These are phyloP conservation scores for Salix exigua DNA, from an alignment of 345 rosid genomes.

Conservation along the genomic window DNA sequence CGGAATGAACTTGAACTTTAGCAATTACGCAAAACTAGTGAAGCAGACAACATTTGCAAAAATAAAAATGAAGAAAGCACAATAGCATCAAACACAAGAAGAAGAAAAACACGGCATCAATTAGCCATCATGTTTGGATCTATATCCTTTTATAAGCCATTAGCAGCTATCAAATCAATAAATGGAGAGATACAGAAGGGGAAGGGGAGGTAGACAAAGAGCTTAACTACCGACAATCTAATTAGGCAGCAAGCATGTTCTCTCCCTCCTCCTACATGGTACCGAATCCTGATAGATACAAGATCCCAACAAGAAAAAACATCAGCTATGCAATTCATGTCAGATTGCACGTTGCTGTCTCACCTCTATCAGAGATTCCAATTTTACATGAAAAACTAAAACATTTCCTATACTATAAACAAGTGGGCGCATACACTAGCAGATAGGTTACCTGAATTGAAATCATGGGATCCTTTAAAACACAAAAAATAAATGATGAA, in stretches of 20 bases:
- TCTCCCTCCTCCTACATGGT: not conserved
- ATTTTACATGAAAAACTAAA: not conserved
- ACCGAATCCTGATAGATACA: not conserved
- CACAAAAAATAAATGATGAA: not conserved
- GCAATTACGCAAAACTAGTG: not conserved
- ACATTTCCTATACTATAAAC: not conserved
- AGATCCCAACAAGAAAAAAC: not conserved
- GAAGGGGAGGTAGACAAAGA: not conserved
- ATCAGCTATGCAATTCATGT: not conserved
- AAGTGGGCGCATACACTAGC: not conserved
- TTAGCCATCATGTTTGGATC: not conserved
- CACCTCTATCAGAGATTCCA: not conserved
- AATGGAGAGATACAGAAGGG: not conserved
- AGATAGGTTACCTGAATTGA: not conserved
- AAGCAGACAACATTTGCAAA: not conserved
- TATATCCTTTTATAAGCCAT: not conserved
- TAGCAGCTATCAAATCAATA: not conserved
- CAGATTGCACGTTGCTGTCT: not conserved
- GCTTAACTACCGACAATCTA: conserved; percentile 2
- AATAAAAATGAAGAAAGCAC: too few species aligned
- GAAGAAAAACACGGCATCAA: not conserved
- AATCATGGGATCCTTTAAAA: not conserved
- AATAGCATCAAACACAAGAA: not conserved
- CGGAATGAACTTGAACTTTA: not conserved
- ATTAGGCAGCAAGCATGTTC: not conserved